Evolutionary conservation across 2,329 filamentous ascomycete genomes (phyloP).

Genomic region (Ceratocystis eucalypticola): DNA sequence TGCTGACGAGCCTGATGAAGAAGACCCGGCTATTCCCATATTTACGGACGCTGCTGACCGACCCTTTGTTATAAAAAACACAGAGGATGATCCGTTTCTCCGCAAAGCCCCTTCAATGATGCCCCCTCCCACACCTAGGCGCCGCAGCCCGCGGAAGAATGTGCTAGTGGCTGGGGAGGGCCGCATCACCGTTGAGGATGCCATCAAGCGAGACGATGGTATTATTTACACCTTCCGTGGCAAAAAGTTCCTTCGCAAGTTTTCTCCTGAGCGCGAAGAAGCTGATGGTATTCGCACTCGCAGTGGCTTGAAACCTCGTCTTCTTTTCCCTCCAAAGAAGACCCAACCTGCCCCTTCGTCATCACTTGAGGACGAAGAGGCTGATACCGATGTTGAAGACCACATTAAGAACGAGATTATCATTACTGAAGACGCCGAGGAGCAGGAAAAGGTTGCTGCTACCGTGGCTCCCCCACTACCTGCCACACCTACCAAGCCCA

Average conservation of each 20-base stretch:
- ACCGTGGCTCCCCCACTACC: constrained; percentile 20
- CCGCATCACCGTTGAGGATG: constrained; percentile 47
- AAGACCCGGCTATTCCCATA: constrained; percentile 52
- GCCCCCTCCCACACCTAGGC: constrained; percentile 26
- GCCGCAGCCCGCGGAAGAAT: constrained; percentile 42
- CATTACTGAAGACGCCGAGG: constrained; percentile 21
- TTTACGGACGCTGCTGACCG: constrained; percentile 72
- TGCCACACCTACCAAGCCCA: constrained; percentile 30
- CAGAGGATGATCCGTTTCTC: constrained; percentile 59
- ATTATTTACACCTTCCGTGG: constrained; percentile 68
- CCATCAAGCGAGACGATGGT: constrained; percentile 53
- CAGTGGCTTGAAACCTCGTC: constrained; percentile 56
- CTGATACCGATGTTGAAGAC: constrained; percentile 44
- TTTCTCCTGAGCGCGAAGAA: constrained; percentile 32
- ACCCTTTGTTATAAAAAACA: constrained; percentile 53
- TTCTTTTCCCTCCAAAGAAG: constrained; percentile 48
- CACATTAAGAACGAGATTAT: constrained; percentile 26
- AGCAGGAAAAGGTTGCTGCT: constrained; percentile 19
- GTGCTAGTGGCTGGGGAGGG: constrained; percentile 45
- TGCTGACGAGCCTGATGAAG: constrained; percentile 38
- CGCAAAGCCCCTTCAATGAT: constrained; percentile 29
- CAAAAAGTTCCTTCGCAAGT: constrained; percentile 64
- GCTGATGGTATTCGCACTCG: constrained; percentile 37
- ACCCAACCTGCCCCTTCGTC: constrained; percentile 31
- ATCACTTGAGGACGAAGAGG: constrained; percentile 44